phyloP scores from a whole-genome alignment of 768 basidiomycete genomes.

The Chlorophyllum brunneum region DNA sequence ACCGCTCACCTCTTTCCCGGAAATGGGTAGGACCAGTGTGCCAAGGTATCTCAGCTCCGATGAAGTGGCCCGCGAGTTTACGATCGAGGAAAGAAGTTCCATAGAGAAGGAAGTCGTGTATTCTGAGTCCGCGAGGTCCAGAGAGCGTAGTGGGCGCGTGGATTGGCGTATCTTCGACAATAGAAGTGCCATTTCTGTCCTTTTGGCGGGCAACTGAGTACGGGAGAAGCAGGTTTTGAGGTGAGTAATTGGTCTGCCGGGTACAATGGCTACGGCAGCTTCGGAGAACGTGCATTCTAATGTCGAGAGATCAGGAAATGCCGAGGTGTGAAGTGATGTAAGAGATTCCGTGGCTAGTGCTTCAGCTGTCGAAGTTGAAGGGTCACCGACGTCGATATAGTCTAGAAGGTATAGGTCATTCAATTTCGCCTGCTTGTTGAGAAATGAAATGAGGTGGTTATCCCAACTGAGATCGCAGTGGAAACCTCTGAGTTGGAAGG shows the following conservation, averaged over 20 bases:
- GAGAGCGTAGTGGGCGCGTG: slow-evolving; percentile 39
- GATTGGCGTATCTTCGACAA: slow-evolving; percentile 44
- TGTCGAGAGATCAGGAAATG: slow-evolving; percentile 46
- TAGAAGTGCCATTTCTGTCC: slow-evolving; percentile 45
- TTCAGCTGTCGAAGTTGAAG: slow-evolving; percentile 24
- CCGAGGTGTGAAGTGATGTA: slow-evolving; percentile 22
- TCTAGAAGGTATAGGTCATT: slow-evolving; percentile 48
- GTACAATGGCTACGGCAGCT: slow-evolving; percentile 53
- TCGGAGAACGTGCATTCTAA: slow-evolving; percentile 69
- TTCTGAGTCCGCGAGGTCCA: slow-evolving; percentile 60
- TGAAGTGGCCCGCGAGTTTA: slow-evolving; percentile 29
- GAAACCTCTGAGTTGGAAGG: slow-evolving; percentile 55
- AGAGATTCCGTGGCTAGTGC: slow-evolving; percentile 13
- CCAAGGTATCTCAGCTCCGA: slow-evolving; percentile 54
- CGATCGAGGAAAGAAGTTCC: slow-evolving; percentile 44
- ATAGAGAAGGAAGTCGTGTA: slow-evolving; percentile 53
- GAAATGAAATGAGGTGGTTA: slow-evolving; percentile 45
- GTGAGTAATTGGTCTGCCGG: slow-evolving; percentile 54
- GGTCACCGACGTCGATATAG: slow-evolving; percentile 28
- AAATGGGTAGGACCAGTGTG: slow-evolving; percentile 59
- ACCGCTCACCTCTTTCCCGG: slow-evolving; percentile 44
- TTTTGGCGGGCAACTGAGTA: slow-evolving; percentile 43
- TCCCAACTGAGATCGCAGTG: slow-evolving; percentile 71
- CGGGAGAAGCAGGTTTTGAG: slow-evolving; percentile 69
- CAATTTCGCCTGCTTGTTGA: slow-evolving; percentile 43